phyloP scores from a whole-genome alignment of 225 moss, liverwort and hornwort species.

The Anthoceros angustus region DNA sequence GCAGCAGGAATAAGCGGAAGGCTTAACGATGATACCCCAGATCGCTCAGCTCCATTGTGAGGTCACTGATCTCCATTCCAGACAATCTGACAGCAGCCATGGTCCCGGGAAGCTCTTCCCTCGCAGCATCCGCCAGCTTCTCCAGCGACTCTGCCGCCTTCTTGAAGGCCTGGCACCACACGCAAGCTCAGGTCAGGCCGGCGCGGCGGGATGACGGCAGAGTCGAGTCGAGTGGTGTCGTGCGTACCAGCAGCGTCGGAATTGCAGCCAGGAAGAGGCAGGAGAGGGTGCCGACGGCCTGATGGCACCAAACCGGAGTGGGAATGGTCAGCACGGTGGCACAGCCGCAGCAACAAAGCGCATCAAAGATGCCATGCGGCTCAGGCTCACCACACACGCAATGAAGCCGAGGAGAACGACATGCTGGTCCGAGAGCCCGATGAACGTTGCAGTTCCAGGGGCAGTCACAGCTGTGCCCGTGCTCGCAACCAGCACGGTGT shows the following conservation, averaged over 20 bases:
- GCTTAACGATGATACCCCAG: conserved; percentile 39
- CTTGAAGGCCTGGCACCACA: conserved; percentile 46
- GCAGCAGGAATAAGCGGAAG: not conserved
- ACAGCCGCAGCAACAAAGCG: not conserved
- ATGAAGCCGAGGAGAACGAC: conserved; percentile 22
- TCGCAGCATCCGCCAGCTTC: conserved; percentile 78
- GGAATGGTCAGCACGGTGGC: not conserved
- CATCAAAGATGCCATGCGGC: not conserved
- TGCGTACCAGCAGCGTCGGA: conserved; percentile 26
- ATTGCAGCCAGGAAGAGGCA: conserved; percentile 29
- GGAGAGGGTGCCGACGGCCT: conserved; percentile 32
- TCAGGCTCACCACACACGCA: conserved; percentile 23
- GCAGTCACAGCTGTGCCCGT: not conserved
- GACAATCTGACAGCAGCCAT: conserved; percentile 96
- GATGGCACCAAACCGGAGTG: not conserved
- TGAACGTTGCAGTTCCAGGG: not conserved
- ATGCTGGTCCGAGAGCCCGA: conserved; percentile 23
- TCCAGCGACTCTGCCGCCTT: conserved; percentile 64
- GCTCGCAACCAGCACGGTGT: not conserved
- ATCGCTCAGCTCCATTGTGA: conserved; percentile 98
- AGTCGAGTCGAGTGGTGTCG: not conserved
- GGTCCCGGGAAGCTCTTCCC: conserved; percentile 93
- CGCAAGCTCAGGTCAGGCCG: not conserved
- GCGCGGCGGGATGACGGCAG: not conserved
- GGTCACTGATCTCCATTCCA: conserved; percentile 98